Evolutionary conservation across 192 early-diverging fungal genomes (phyloP), one percentile per base, ranked within the genome.

Genomic region (Diversispora eburnea): DNA sequence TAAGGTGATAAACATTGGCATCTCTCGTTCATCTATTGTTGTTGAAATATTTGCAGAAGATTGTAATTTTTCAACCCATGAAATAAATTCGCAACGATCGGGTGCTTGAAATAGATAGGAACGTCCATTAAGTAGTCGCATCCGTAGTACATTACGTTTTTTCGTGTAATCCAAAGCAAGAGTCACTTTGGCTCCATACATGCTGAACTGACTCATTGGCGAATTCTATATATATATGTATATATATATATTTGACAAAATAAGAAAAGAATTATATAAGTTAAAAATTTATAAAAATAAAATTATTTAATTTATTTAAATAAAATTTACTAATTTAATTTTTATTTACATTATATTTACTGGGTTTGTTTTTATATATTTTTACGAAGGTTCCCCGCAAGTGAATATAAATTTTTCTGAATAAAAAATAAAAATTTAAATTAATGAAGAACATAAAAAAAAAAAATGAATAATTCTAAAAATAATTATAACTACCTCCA

Each of bases 1-100:
- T 22, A 77, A 49, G 33, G 79, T 81, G 39, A 80, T 78, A 62
- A 83, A 81, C 15, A 68, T 59, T 33, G 82, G 82, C 82, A 83
- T 83, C 39, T 62, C 54, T 41, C 82, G 58, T 33, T 63, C 52
- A 58, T 83, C 82, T 8, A 83, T 41, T 17, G 75, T 74, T 2
- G 63, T 51, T 41, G 79, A 81, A 19, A 83, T 76, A 58, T 83
- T 83, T 12, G 46, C 43, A 2, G 82, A 78, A 49, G 82, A 69
- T 70, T 83, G 79, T 4, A 83, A 62, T 1, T 63, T 52, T 17
- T 80, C 77, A 13, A 83, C 70, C 79, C 79, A 83, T n/a, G 70
- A 59, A 15, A 76, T 55, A n/a, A 48, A 60, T 20, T 83, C 74
- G 22, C 72, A 43, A 7, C 69, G 65, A 19, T 49, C 54, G 3